Base-by-base conservation (phyloP, 805 yeast genomes). In the Dipodascopsis uninucleata region DNA sequence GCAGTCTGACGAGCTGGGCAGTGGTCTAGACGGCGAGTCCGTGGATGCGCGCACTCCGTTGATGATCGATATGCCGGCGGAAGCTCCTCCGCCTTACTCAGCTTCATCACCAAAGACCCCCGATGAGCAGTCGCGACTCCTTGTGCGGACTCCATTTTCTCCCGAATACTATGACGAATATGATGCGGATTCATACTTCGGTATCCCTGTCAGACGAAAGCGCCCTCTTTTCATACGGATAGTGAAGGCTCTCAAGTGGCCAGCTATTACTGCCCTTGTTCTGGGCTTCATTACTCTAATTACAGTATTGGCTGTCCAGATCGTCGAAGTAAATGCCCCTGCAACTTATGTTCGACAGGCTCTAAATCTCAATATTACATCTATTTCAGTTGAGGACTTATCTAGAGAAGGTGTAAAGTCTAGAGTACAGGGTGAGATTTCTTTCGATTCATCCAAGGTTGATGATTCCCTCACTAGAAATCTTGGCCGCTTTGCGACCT, bases 401-500 rank as follows among this genome's bases (percentile, higher is more conserved):
- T 45, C 50, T 3, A 28, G 45, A 12, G 28, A 28, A 3, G 51
- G 53, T 10, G 31, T 49, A 20, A 36, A 31, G 22, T 41, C 45
- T 3, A 50, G 43, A 20, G 52, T 49, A 22, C 39, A 39, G 8
- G 53, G 47, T n/a, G 48, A 49, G 12, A 35, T 49, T 24, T 41
- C 43, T n/a, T 49, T 49, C 33, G 42, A 47, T 31, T 49, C 53
- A 20, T 40, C 52, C 21, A 23, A 28, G 22, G 53, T 49, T 4
- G 42, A 47, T 22, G 52, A 49, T 41, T 20, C 31, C 28, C 25
- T 39, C 28, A 47, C 53, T 3, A 34, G 53, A 1, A 28, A 35
- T 9, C 16, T 49, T 16, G 53, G 53, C 10, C 53, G 48, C 20
- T 20, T 49, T 31, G 53, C 53, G 21, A 49, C 53, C 17, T 7